Evolutionary conservation across 2,329 filamentous ascomycete genomes (phyloP).

Genomic region (Exophiala sp.): DNA sequence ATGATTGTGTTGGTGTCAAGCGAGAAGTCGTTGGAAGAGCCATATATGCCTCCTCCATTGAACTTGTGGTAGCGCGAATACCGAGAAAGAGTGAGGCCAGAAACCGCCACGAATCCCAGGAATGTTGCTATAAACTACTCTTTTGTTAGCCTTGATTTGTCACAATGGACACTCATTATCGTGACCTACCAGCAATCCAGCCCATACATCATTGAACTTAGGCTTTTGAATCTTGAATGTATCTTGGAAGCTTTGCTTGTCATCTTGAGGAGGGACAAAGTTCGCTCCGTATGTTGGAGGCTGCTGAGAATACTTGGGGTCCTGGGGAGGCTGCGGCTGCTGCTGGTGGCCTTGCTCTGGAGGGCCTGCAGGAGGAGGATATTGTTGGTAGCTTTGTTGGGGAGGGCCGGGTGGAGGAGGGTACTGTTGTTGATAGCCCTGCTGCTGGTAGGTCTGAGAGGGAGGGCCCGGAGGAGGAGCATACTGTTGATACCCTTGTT

Average conservation of each 20-base stretch:
- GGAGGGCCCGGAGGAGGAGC: constrained; percentile 9
- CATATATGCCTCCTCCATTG: constrained; percentile 72
- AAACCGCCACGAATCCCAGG: constrained; percentile 71
- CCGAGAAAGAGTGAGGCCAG: constrained; percentile 69
- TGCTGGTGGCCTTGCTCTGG: constrained; percentile 16
- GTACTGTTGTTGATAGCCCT: constrained; percentile 23
- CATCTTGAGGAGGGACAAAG: constrained; percentile 37
- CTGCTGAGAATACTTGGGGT: constrained; percentile 22
- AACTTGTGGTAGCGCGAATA: constrained; percentile 63
- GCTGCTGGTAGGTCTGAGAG: constrained; percentile 1
- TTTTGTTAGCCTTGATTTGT: constrained; percentile 14
- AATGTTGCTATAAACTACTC: constrained; percentile 65
- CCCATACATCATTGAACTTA: constrained; percentile 92
- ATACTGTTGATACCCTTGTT: constrained; percentile 17
- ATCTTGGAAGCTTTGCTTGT: constrained; percentile 65
- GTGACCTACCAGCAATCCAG: constrained; percentile 65
- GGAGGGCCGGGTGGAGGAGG: constrained; percentile 15
- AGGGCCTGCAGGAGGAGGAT: constrained; percentile 16
- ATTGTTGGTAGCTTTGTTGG: constrained; percentile 16
- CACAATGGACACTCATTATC: constrained; percentile 6
- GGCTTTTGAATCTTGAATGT: constrained; percentile 76
- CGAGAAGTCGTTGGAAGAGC: constrained; percentile 60
- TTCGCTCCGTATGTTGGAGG: constrained; percentile 41
- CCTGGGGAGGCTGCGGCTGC: constrained; percentile 18
- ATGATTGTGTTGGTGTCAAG: constrained; percentile 82